These are phyloP conservation scores for Cytospora piceae DNA, from an alignment of 2,329 filamentous ascomycete species.

Conservation along the genomic window DNA sequence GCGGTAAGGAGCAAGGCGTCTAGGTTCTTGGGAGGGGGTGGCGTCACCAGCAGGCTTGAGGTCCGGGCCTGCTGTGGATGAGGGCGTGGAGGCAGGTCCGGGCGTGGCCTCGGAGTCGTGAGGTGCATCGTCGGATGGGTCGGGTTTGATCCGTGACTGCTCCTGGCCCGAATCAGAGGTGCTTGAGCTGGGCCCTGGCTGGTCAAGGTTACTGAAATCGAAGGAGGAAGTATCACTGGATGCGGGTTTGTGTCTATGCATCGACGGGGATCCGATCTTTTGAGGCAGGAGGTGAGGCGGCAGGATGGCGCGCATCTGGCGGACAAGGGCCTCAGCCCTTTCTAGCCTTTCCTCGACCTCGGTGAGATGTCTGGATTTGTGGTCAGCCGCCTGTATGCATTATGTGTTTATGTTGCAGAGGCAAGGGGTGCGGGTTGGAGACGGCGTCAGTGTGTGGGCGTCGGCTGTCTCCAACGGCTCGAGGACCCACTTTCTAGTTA, in stretches of 20 bases:
- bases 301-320: constrained; percentile 38
- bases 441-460: constrained; percentile 10
- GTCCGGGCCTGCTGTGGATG: constrained; percentile 18
- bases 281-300: constrained; percentile 35
- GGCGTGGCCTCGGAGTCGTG: constrained; percentile 24
- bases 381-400: constrained; percentile 23
- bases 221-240: constrained; percentile 28
- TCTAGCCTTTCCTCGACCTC: constrained; percentile 49
- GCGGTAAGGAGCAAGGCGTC: constrained; percentile 31
- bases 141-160: constrained; percentile 28
- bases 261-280: constrained; percentile 21
- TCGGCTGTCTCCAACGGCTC: neutral
- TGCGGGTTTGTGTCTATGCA: constrained; percentile 16
- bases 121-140: constrained; percentile 28
- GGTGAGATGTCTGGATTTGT: constrained; percentile 42
- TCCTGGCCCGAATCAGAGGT: constrained; percentile 20
- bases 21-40: constrained; percentile 18
- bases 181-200: constrained; percentile 20
- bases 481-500: constrained; percentile 48
- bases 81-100: constrained; percentile 16
- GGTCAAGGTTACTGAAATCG: constrained; percentile 29
- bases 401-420: neutral
- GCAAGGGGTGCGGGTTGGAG: neutral
- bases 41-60: constrained; percentile 23
- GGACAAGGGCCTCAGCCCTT: constrained; percentile 39